Percentiles rank a stretch among this genome's conserved stretches.
phyloP scores from a whole-genome alignment of 441 rosid species.

The Adansonia grandidieri region DNA sequence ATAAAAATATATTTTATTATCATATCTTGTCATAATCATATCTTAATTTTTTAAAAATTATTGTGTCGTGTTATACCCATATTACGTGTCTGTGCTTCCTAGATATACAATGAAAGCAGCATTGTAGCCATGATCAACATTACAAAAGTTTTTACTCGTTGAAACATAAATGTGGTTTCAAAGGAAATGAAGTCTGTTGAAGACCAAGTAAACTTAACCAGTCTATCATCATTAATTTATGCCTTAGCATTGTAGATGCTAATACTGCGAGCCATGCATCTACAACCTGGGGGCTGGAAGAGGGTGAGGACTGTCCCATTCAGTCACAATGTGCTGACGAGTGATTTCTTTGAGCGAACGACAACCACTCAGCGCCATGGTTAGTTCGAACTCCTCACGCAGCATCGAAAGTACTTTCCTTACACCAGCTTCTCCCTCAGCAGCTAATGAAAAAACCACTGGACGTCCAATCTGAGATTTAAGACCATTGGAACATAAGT shows the following conservation, averaged over 20 bases:
- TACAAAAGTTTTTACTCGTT: slow-evolving; percentile 26
- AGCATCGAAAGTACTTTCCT: slow-evolving; percentile 82
- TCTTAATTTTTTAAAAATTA: no score
- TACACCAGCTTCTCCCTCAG: slow-evolving; percentile 82
- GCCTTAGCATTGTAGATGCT: neutral
- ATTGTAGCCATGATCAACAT: slow-evolving; percentile 31
- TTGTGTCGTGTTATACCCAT: neutral
- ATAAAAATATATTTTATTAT: no score
- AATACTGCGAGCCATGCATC: neutral
- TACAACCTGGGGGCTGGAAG: slow-evolving; percentile 56
- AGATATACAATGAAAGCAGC: slow-evolving; percentile 31
- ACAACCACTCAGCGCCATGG: slow-evolving; percentile 93
- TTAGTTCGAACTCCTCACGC: slow-evolving; percentile 81
- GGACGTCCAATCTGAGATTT: slow-evolving; percentile 88
- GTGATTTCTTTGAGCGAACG: slow-evolving; percentile 77
- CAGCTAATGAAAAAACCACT: slow-evolving; percentile 78
- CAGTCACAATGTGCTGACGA: slow-evolving; percentile 66
- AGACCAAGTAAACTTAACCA: slow-evolving; percentile 28
- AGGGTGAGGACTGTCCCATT: slow-evolving; percentile 62
- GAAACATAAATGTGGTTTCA: slow-evolving; percentile 25
- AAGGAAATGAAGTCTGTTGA: neutral
- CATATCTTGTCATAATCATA: no score
- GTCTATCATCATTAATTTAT: slow-evolving; percentile 23
- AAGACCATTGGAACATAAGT: neutral
- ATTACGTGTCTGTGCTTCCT: neutral